phyloP scores from a whole-genome alignment of 2,329 filamentous ascomycete genomes.

The Sarocladium kiliense region DNA sequence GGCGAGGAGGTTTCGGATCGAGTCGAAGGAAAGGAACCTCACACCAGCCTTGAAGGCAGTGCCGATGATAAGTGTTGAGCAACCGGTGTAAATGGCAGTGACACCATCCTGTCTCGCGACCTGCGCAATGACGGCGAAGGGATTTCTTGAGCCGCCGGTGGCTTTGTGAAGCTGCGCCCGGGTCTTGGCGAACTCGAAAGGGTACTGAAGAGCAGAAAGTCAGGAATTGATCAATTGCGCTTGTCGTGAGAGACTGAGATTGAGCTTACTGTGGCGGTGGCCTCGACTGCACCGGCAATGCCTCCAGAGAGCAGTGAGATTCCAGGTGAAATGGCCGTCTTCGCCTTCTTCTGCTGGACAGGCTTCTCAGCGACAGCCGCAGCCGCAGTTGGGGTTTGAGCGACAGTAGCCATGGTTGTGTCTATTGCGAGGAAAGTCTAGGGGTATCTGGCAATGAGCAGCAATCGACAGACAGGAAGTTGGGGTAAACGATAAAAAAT shows the following conservation, averaged over 20 bases:
- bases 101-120: slow-evolving; percentile 53
- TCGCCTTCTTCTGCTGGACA: background rate
- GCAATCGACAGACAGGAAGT: too few relatives aligned
- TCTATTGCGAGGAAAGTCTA: background rate
- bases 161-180: slow-evolving; percentile 47
- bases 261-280: slow-evolving; percentile 36
- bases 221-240: background rate
- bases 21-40: slow-evolving; percentile 61
- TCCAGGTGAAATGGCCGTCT: slow-evolving; percentile 21
- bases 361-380: slow-evolving; percentile 1
- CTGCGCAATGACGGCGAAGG: slow-evolving; percentile 48
- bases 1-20: slow-evolving; percentile 53
- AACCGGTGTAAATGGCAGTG: slow-evolving; percentile 58
- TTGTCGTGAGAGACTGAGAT: background rate
- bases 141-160: slow-evolving; percentile 37
- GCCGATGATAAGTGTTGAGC: slow-evolving; percentile 51
- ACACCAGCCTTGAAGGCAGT: slow-evolving; percentile 61
- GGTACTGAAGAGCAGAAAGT: slow-evolving; percentile 37
- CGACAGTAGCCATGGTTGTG: slow-evolving; percentile 1
- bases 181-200: slow-evolving; percentile 65
- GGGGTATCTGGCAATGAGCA: too few relatives aligned
- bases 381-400: background rate
- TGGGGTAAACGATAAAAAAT: background rate
- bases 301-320: slow-evolving; percentile 46
- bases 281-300: slow-evolving; percentile 48